These are phyloP conservation scores for Rhizomucor pusillus DNA, from an alignment of 371 early-diverging fungal genomes.

Conservation along the genomic window DNA sequence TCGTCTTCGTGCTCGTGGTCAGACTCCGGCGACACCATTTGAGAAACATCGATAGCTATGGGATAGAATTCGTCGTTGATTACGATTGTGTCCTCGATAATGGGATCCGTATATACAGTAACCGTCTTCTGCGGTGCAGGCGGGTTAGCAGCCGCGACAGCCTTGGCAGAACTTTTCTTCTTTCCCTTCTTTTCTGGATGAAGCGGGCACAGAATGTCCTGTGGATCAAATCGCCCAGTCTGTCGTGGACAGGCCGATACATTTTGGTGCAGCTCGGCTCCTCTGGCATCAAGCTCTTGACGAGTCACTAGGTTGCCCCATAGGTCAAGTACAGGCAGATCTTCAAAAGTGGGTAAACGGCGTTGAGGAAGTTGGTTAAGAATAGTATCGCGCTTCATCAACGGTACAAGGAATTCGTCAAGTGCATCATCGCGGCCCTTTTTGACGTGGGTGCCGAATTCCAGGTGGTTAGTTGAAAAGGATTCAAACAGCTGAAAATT, in stretches of 20 bases:
- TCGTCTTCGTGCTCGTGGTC: slow-evolving; percentile 13
- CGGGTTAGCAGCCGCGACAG: slow-evolving; percentile 7
- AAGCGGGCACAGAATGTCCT: slow-evolving; percentile 35
- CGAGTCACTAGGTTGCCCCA: slow-evolving; percentile 52
- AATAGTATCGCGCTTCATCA: slow-evolving; percentile 54
- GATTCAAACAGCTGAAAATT: slow-evolving; percentile 59
- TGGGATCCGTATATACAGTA: background rate
- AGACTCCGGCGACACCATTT: slow-evolving; percentile 14
- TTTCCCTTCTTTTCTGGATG: slow-evolving; percentile 5
- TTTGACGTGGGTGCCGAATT: slow-evolving; percentile 60
- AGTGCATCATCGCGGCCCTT: slow-evolving; percentile 34
- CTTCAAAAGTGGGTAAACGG: slow-evolving; percentile 45
- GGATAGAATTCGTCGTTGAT: slow-evolving; percentile 8
- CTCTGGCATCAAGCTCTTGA: slow-evolving; percentile 40
- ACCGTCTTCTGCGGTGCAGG: background rate
- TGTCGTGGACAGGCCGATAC: slow-evolving; percentile 48
- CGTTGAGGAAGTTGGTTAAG: slow-evolving; percentile 50
- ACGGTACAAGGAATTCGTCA: slow-evolving; percentile 53
- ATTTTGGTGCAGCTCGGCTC: slow-evolving; percentile 34
- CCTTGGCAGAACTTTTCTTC: background rate
- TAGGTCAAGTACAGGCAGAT: slow-evolving; percentile 52
- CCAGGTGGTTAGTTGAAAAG: slow-evolving; percentile 67
- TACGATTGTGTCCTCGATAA: background rate
- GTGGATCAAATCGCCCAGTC: slow-evolving; percentile 21
- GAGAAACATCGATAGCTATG: slow-evolving; percentile 16